Percentiles rank a stretch among this genome's conserved stretches.
These are phyloP conservation scores for Sclerotinia subarctica DNA, from an alignment of 2,329 filamentous ascomycete species.

Conservation along the genomic window DNA sequence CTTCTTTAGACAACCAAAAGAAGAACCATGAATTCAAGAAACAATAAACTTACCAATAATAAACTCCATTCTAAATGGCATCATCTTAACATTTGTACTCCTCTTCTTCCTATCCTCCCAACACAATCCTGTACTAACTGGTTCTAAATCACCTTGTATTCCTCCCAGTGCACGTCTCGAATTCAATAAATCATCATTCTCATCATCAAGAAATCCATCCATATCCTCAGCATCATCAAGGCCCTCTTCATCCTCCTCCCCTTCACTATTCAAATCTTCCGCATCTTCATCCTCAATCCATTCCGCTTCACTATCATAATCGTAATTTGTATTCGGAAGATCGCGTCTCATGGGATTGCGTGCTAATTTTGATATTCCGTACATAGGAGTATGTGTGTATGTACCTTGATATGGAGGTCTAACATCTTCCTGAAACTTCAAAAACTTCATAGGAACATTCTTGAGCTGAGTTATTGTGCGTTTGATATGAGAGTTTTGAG, in stretches of 20 bases:
- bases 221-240: conserved; percentile 65
- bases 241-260: conserved; percentile 65
- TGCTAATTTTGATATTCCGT: conserved; percentile 48
- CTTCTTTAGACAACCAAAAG: background rate
- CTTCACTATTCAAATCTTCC: conserved; percentile 55
- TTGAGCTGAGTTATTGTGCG: conserved; percentile 27
- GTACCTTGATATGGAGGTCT: conserved; percentile 71
- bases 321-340: conserved; percentile 68
- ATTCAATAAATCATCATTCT: conserved; percentile 58
- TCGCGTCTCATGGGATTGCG: conserved; percentile 51
- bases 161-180: conserved; percentile 51
- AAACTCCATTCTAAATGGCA: conserved; percentile 70
- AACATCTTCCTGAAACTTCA: conserved; percentile 59
- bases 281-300: conserved; percentile 70
- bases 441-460: conserved; percentile 34
- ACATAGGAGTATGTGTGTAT: conserved; percentile 49
- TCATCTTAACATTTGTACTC: conserved; percentile 48
- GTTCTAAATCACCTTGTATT: conserved; percentile 66
- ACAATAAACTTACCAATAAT: conserved; percentile 43
- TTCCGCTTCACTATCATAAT: conserved; percentile 82
- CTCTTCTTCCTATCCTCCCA: conserved; percentile 64
- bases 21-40: background rate
- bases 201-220: conserved; percentile 65
- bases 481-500: conserved; percentile 37
- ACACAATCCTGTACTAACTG: conserved; percentile 74